Evolutionary conservation across 345 rosid genomes (phyloP).

Genomic region (Euphorbia tirucalli): DNA sequence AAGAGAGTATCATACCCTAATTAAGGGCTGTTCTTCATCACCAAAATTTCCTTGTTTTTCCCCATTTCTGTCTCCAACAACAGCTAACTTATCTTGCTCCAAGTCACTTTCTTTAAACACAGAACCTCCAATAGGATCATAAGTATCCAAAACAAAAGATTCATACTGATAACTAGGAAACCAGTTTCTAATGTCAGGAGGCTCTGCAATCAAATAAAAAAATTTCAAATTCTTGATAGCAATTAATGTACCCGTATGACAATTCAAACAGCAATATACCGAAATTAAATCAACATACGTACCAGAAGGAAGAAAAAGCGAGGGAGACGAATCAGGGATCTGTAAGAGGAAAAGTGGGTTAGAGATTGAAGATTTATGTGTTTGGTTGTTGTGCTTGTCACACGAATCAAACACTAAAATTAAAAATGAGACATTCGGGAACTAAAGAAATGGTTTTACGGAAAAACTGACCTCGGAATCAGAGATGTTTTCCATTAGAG

Average conservation of each 20-base stretch:
- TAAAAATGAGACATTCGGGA: neutral
- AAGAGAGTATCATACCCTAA: neutral
- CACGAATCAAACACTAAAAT: neutral
- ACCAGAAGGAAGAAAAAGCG: slow-evolving; percentile 33
- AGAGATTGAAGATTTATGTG: neutral
- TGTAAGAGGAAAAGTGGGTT: neutral
- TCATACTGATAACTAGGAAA: slow-evolving; percentile 60
- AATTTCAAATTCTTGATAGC: neutral
- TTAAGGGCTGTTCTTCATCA: slow-evolving; percentile 7
- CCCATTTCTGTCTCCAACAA: neutral
- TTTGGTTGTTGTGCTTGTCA: neutral
- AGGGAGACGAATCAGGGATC: slow-evolving; percentile 16
- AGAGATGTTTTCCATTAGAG: slow-evolving; percentile 2
- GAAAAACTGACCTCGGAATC: neutral
- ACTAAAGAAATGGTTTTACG: neutral
- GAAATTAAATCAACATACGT: neutral
- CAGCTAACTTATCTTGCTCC: neutral
- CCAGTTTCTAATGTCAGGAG: slow-evolving; percentile 61
- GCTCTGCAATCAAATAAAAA: slow-evolving; percentile 36
- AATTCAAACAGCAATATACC: neutral
- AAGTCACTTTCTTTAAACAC: slow-evolving; percentile 5
- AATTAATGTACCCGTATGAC: neutral
- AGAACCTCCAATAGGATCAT: slow-evolving; percentile 24
- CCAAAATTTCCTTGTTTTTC: slow-evolving; percentile 6
- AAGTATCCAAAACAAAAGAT: slow-evolving; percentile 39